Conservation (phyloP, 257 asterid genomes). For the Solanum lycopersicoides region DNA sequence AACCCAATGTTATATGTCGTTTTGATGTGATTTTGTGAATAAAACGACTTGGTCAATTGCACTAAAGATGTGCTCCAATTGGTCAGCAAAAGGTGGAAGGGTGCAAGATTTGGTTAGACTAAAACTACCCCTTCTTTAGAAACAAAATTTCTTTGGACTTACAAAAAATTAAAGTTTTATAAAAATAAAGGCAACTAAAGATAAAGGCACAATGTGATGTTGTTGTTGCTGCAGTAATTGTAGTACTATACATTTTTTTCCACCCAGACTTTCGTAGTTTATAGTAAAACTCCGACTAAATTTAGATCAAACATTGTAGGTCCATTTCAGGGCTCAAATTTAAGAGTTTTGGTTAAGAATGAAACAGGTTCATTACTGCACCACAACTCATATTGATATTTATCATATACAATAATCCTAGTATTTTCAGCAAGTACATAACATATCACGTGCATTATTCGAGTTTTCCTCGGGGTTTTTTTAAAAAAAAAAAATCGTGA, state of each 20-base stretch:
- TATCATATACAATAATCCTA: not conserved
- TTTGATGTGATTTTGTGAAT: constrained; percentile 11
- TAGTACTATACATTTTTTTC: not conserved
- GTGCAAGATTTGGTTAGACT: constrained; percentile 31
- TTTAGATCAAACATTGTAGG: accelerated
- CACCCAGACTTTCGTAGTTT: no score
- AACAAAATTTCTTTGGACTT: constrained; percentile 17
- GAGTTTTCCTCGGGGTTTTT: no score
- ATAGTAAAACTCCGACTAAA: no score
- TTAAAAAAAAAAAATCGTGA: no score
- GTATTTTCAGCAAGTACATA: not conserved
- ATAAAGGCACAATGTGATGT: constrained; percentile 8
- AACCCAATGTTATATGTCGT: constrained; percentile 39
- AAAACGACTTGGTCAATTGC: constrained; percentile 43
- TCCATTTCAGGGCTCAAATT: accelerated
- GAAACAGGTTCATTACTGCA: accelerated
- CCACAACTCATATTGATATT: not conserved
- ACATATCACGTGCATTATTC: not conserved
- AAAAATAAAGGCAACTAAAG: constrained; percentile 15
- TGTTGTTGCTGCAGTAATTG: constrained; percentile 3
- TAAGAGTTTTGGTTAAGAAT: no score
- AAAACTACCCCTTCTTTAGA: constrained; percentile 14
- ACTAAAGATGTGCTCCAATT: constrained; percentile 22
- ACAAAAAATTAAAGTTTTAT: constrained; percentile 6
- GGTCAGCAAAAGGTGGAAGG: constrained; percentile 38